Base-by-base conservation (phyloP, 345 rosid species). In the Lepidium africanum region DNA sequence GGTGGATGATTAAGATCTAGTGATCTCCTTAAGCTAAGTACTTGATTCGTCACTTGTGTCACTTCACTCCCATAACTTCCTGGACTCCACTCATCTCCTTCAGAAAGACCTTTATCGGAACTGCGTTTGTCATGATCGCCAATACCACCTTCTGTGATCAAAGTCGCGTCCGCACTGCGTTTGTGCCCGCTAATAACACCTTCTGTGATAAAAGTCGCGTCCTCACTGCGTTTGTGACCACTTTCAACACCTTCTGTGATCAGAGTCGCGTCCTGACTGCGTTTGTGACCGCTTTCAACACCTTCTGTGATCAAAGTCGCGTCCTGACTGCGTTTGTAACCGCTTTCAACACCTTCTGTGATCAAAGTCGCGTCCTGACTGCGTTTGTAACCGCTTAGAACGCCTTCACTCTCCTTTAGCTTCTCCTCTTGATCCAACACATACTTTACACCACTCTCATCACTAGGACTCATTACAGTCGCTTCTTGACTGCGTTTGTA, bases 1-100 rank as follows among this genome's bases (percentile, higher is more conserved):
- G 92, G 96, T 73, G 0, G 78, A 82, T 84, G 21, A 84, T 79
- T 81, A 82, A 93, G 70, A 79, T 75, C 76, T 1, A 71, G 3
- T 53, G 13, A 42, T 11, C 32, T 5, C 9, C 21, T 9, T 2
- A 9, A 5, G 2, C 10, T 47, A 16, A 23, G 17, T 6, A 15
- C 12, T 15, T 14, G 59, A 8, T 42, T 59, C n/a, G 35, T 16
- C 58, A 9, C 39, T 6, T 48, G 16, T 48, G 65, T 38, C 4
- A 59, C 58, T n/a, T 10, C 35, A 30, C 73, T 69, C 40, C 48
- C 46, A 57, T 38, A 38, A 38, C 53, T 21, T 11, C 27, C 13
- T 0, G 54, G 35, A 63, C 51, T 43, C 38, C 80, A 61, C 77
- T 76, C 50, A 68, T 77, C 59, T 75, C 69, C 76, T 14, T 75